A percentile compares a stretch with the other conserved stretches of the same genome.
Conservation (phyloP, 306 rosid genomes). For the Begonia fuchsioides region DNA sequence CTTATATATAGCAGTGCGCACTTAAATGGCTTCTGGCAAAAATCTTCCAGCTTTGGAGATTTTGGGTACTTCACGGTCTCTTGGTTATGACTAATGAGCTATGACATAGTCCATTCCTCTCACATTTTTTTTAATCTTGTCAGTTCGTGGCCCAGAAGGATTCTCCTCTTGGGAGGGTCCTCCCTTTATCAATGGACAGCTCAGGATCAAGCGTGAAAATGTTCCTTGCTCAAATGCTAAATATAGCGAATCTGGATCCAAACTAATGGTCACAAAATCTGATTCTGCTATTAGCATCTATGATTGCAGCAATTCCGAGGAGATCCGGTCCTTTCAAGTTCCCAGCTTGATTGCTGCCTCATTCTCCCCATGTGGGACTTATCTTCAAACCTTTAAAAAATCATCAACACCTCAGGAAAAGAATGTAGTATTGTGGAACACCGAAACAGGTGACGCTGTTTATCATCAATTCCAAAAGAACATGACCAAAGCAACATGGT, state of each 20-base stretch:
- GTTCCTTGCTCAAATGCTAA: conserved; percentile 38
- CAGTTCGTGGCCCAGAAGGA: conserved; percentile 67
- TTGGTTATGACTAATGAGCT: background rate
- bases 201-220: conserved; percentile 48
- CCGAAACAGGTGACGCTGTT: conserved; percentile 38
- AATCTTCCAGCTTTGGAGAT: conserved; percentile 44
- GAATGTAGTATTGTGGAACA: conserved; percentile 59
- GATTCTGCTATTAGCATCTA: conserved; percentile 29
- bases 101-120: background rate
- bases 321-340: conserved; percentile 52
- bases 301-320: conserved; percentile 37
- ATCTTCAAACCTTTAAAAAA: conserved; percentile 62
- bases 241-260: conserved; percentile 68
- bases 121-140: background rate
- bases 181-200: conserved; percentile 44
- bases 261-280: conserved; percentile 48
- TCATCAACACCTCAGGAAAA: conserved; percentile 54
- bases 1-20: background rate
- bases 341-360: conserved; percentile 41
- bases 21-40: conserved; percentile 41
- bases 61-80: conserved; percentile 34
- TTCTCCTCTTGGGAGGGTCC: conserved; percentile 79
- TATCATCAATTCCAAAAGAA: conserved; percentile 65
- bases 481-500: conserved; percentile 61
- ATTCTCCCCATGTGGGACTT: conserved; percentile 67